Conservation (phyloP, 1,139 yeast species). For the Petasospora rhodanensis region DNA sequence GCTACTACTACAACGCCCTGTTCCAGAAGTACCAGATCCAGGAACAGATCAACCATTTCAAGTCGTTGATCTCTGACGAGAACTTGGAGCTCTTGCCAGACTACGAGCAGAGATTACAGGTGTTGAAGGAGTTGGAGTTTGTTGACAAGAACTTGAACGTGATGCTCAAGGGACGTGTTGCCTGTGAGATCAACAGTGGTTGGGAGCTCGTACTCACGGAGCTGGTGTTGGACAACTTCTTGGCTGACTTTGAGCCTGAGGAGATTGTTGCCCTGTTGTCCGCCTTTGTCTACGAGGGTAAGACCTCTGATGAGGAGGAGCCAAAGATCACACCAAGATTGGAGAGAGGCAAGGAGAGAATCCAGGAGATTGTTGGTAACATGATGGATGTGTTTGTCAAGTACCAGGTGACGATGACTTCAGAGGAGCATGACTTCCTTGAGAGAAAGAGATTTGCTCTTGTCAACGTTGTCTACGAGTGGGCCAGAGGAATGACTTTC, state of each 20-base stretch:
- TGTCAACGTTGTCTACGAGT: constrained; percentile 91
- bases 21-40: constrained; percentile 44
- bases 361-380: constrained; percentile 63
- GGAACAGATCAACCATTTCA: constrained; percentile 50
- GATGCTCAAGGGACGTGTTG: constrained; percentile 78
- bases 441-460: constrained; percentile 85
- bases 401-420: constrained; percentile 70
- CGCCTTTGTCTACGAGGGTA: constrained; percentile 90
- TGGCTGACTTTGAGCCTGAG: constrained; percentile 91
- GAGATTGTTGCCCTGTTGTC: constrained; percentile 92
- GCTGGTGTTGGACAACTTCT: constrained; percentile 80
- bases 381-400: constrained; percentile 59
- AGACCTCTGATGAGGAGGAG: constrained; percentile 52
- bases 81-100: constrained; percentile 89
- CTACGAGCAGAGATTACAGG: constrained; percentile 82
- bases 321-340: constrained; percentile 73
- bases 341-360: constrained; percentile 69
- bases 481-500: constrained; percentile 95
- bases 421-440: constrained; percentile 81
- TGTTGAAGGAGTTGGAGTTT: constrained; percentile 68
- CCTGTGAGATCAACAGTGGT: constrained; percentile 83
- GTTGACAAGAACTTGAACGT: constrained; percentile 77
- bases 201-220: constrained; percentile 90
- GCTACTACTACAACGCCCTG: constrained; percentile 43
- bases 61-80: constrained; percentile 71